A percentile compares a stretch with the other conserved stretches of the same genome.
Conservation (phyloP, 2,329 filamentous ascomycete genomes). For the Pseudogymnoascus sp. region DNA sequence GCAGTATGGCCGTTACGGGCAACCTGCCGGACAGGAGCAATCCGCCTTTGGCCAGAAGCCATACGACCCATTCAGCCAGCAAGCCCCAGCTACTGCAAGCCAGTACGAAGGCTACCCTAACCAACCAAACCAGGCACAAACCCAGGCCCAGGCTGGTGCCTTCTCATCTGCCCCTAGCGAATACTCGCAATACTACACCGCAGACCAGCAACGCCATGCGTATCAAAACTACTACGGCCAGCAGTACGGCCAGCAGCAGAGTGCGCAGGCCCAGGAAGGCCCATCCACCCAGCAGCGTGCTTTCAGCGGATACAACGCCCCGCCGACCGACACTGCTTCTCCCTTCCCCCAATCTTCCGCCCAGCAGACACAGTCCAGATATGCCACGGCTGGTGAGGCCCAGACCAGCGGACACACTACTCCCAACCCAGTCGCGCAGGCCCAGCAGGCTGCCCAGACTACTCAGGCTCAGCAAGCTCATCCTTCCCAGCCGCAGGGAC, state of each 20-base stretch:
- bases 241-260: constrained; percentile 42
- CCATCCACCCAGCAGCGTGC: constrained; percentile 65
- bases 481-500: constrained; percentile 42
- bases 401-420: constrained; percentile 87
- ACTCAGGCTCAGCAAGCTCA: constrained; percentile 36
- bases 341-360: constrained; percentile 71
- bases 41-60: constrained; percentile 64
- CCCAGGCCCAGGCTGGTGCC: constrained; percentile 51
- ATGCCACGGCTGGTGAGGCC: constrained; percentile 54
- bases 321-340: constrained; percentile 54
- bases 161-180: constrained; percentile 71
- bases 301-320: constrained; percentile 65
- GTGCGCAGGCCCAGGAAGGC: constrained; percentile 61
- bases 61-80: constrained; percentile 80
- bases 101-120: constrained; percentile 55
- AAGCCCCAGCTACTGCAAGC: constrained; percentile 48
- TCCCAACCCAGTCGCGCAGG: constrained; percentile 65
- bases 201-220: constrained; percentile 64
- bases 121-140: constrained; percentile 51
- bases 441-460: constrained; percentile 41
- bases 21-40: constrained; percentile 51
- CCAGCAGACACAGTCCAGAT: constrained; percentile 50
- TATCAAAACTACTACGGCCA: constrained; percentile 67
- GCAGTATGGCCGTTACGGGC: constrained; percentile 64
- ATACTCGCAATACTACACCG: constrained; percentile 79